Evolutionary conservation across 2,329 filamentous ascomycete genomes (phyloP), one percentile per base, ranked within the genome.

Genomic region (Penicillium sp.): DNA sequence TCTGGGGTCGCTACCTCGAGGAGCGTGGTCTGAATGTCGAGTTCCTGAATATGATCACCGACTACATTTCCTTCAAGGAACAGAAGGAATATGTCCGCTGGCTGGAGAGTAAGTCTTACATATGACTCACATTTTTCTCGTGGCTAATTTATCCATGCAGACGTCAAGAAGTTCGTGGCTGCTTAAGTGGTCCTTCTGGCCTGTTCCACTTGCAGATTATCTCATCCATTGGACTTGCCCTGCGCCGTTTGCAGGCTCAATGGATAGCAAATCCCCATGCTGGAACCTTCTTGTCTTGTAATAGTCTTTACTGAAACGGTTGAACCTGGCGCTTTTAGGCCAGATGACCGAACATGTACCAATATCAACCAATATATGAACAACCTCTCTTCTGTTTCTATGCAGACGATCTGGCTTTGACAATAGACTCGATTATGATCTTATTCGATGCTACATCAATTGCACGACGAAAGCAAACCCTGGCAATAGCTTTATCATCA

Each of bases 51-150:
- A 95, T 96, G 67, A 82, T 94, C 30, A 87, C 89, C 25, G 89
- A 96, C 65, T 98, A 95, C 71, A 89, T 96, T 60, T 88, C 96
- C 63, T 79, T 85, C 69, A 98, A 98, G 82, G 92, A 98, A 79
- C 90, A 96, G 79, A 84, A 81, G 70, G 92, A 98, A 76, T 98
- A 98, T 68, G 72, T 93, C 45, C 72, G 76, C 51, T 98, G 93
- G 92, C 72, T 98, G 65, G 77, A 80, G 66, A 79, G 76, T 76
- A 65, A 66, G 73, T 57, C 37, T 38, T 38, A 30, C 32, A 32
- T 39, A 9, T 32, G 22, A 10, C n/a, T 7, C 6, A 12, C 25
- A 12, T 30, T 3, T 10, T 8, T 16, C 25, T 13, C 14, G 9
- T 23, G 30, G 35, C 42, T 45, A 42, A 45, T 32, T 9, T 25